phyloP scores from a whole-genome alignment of 805 yeast species.

The Candida sanyiensis region DNA sequence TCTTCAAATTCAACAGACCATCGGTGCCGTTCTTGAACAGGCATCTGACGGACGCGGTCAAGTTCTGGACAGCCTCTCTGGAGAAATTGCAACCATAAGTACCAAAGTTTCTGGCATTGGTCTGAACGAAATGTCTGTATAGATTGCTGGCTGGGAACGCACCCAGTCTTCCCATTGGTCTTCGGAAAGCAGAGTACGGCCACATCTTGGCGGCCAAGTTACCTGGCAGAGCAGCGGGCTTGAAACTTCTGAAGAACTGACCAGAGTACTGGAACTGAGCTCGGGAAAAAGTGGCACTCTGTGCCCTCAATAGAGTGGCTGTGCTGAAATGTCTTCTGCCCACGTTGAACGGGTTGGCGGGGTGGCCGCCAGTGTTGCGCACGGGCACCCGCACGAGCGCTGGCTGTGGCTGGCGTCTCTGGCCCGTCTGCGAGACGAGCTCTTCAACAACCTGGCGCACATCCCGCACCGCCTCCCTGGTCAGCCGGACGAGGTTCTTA shows the following conservation, averaged over 20 bases:
- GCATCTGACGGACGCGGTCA: constrained; percentile 45
- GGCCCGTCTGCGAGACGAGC: constrained; percentile 29
- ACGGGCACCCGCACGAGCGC: constrained; percentile 37
- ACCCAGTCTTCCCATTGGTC: constrained; percentile 18
- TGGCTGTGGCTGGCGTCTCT: constrained; percentile 32
- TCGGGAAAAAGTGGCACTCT: constrained; percentile 6
- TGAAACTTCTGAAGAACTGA: constrained; percentile 1
- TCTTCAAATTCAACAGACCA: constrained; percentile 19
- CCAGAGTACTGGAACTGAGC: constrained; percentile 10
- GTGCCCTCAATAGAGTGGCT: constrained; percentile 8
- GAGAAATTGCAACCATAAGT: constrained; percentile 35
- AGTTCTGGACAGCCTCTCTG: constrained; percentile 52
- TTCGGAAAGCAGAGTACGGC: constrained; percentile 25
- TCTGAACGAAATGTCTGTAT: constrained; percentile 32
- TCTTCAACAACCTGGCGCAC: constrained; percentile 44
- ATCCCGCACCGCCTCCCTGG: constrained; percentile 42
- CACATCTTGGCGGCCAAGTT: constrained; percentile 16
- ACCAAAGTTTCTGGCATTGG: constrained; percentile 35
- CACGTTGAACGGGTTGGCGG: constrained; percentile 14
- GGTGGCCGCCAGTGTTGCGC: constrained; percentile 13
- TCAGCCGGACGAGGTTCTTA: constrained; percentile 40
- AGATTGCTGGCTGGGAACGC: constrained; percentile 26
- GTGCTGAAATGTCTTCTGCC: constrained; percentile 27
- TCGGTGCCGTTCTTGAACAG: constrained; percentile 31
- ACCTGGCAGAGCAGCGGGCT: constrained; percentile 1